Conservation (phyloP, 148 eudicot genomes). For the Camellia lanceoleosa region DNA sequence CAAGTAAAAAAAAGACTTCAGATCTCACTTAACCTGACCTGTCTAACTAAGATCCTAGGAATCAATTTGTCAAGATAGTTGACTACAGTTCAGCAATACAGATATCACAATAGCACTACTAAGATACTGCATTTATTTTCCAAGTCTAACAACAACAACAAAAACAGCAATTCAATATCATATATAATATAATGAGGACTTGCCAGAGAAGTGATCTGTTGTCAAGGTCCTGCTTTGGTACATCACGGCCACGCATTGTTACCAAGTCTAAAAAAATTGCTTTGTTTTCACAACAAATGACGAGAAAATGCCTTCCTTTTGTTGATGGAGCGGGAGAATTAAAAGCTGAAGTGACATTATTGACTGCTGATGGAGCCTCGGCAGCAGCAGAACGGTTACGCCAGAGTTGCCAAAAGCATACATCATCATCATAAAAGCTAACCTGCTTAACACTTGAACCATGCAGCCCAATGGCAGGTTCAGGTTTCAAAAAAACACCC, state of each 20-base stretch:
- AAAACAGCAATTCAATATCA: neutral
- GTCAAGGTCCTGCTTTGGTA: slow-evolving; percentile 94
- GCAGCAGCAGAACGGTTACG: slow-evolving; percentile 89
- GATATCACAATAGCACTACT: neutral
- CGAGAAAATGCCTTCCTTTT: slow-evolving; percentile 95
- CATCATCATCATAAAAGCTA: slow-evolving; percentile 94
- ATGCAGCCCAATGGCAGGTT: slow-evolving; percentile 23
- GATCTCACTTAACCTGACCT: neutral
- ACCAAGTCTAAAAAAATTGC: slow-evolving; percentile 94
- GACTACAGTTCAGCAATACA: neutral
- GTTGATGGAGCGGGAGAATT: slow-evolving; percentile 82
- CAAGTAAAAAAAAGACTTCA: neutral
- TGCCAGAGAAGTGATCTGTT: slow-evolving; percentile 88
- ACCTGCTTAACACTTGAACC: slow-evolving; percentile 90
- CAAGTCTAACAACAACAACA: too few relatives aligned
- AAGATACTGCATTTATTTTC: neutral
- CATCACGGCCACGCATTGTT: slow-evolving; percentile 99
- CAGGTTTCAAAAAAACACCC: slow-evolving; percentile 14
- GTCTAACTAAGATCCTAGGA: neutral
- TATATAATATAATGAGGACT: slow-evolving; percentile 22
- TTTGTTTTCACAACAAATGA: slow-evolving; percentile 95
- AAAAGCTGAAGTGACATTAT: slow-evolving; percentile 61
- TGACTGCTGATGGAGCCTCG: slow-evolving; percentile 82
- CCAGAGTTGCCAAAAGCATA: slow-evolving; percentile 86
- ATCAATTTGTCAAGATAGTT: neutral